Evolutionary conservation across 768 basidiomycete species (phyloP).

Genomic region (Lactarius evosmus): DNA sequence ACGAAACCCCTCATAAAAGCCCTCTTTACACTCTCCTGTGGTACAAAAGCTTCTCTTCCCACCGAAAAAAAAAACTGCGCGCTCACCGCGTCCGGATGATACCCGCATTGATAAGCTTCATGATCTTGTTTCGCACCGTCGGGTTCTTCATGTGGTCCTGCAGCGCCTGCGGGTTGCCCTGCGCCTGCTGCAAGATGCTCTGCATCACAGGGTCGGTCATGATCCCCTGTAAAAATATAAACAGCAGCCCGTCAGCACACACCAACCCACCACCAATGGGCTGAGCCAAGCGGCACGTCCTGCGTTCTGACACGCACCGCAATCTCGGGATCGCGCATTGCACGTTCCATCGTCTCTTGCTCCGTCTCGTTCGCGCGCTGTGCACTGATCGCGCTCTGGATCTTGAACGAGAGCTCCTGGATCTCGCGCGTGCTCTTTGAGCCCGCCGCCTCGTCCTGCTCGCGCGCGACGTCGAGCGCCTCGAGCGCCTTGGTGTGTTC

Average conservation of each 20-base stretch:
- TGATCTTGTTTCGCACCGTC: conserved; percentile 71
- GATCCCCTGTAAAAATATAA: conserved; percentile 49
- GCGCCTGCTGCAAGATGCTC: conserved; percentile 91
- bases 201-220: conserved; percentile 94
- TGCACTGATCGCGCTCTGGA: conserved; percentile 70
- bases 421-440: conserved; percentile 84
- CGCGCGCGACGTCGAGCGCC: conserved; percentile 71
- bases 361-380: conserved; percentile 85
- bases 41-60: not conserved
- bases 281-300: not conserved
- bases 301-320: conserved; percentile 53
- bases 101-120: conserved; percentile 88
- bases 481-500: conserved; percentile 87
- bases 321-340: conserved; percentile 97
- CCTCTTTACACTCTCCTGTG: not conserved
- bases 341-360: conserved; percentile 87
- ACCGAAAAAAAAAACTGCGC: not conserved
- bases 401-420: conserved; percentile 72
- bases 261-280: not conserved
- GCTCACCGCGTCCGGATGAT: conserved; percentile 82
- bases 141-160: conserved; percentile 98
- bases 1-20: not conserved
- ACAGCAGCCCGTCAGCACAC: not conserved
- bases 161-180: conserved; percentile 80
- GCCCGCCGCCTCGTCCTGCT: conserved; percentile 62